Percentiles rank a stretch among this genome's conserved stretches.
phyloP scores from a whole-genome alignment of 805 yeast genomes.

The Kuraishia ogatae region DNA sequence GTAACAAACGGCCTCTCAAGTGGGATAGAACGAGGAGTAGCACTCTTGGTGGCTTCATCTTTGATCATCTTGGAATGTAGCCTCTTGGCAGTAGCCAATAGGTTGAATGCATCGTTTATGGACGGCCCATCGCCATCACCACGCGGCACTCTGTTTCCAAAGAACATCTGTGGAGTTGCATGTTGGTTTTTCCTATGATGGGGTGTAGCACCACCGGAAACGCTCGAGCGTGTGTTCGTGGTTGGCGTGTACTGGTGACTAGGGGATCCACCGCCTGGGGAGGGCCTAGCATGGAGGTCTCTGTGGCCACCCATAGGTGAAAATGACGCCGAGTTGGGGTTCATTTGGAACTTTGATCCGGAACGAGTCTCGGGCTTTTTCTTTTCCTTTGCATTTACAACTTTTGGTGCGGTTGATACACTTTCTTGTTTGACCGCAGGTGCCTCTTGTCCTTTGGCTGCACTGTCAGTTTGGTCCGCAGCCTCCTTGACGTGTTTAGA shows the following conservation, averaged over 20 bases:
- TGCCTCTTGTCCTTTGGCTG: background rate
- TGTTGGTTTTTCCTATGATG: constrained; percentile 2
- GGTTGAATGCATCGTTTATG: constrained; percentile 38
- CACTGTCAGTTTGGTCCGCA: background rate
- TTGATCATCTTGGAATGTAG: constrained; percentile 7
- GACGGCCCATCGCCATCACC: constrained; percentile 19
- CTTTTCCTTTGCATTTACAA: constrained; percentile 16
- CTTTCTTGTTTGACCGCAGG: background rate
- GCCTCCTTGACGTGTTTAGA: background rate
- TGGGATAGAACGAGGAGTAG: constrained; percentile 22
- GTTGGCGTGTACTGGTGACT: background rate
- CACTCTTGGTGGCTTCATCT: constrained; percentile 13
- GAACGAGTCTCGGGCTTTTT: constrained; percentile 44
- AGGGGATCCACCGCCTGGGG: background rate
- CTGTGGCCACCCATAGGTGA: constrained; percentile 32
- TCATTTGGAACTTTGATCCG: constrained; percentile 59
- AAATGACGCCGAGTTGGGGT: constrained; percentile 60
- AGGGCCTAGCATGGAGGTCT: constrained; percentile 8
- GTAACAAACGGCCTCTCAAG: constrained; percentile 63
- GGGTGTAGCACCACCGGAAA: background rate
- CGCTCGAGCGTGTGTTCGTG: constrained; percentile 2
- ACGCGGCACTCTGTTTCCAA: constrained; percentile 28
- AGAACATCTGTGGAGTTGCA: constrained; percentile 21
- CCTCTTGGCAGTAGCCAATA: constrained; percentile 38
- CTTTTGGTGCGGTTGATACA: constrained; percentile 4